Conservation (phyloP, 2,329 filamentous ascomycete genomes). For the Fonsecaea nubica region DNA sequence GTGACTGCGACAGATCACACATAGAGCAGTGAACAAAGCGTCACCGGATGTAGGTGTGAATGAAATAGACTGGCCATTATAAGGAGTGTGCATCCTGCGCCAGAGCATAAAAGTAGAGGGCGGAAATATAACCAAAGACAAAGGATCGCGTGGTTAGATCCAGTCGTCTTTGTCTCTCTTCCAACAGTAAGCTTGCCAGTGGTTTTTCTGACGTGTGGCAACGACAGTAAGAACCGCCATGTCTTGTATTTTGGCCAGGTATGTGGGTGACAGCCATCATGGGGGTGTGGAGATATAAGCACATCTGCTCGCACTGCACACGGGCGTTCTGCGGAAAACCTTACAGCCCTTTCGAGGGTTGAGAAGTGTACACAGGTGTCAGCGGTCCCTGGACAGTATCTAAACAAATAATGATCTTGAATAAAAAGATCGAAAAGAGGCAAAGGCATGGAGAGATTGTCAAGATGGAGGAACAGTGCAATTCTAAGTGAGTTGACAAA, state of each 20-base stretch:
- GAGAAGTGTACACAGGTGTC: neutral
- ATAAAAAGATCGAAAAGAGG: neutral
- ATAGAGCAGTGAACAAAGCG: neutral
- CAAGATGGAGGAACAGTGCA: neutral
- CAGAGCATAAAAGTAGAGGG: neutral
- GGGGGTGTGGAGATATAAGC: constrained; percentile 7
- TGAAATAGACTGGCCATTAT: neutral
- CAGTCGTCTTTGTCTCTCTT: neutral
- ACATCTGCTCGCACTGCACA: neutral
- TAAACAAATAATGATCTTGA: neutral
- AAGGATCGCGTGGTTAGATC: neutral
- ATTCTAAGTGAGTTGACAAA: neutral
- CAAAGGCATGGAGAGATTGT: neutral
- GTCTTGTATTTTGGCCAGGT: neutral
- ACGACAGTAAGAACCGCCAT: neutral
- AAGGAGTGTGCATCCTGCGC: neutral
- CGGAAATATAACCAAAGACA: neutral
- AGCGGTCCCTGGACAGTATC: neutral
- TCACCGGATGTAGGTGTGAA: constrained; percentile 1
- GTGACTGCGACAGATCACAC: neutral
- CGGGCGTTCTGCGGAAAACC: neutral
- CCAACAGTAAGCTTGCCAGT: neutral
- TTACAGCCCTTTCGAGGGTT: neutral
- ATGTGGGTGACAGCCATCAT: neutral
- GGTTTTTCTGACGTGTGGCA: neutral